These are phyloP conservation scores for Closterium sp. DNA, from an alignment of 139 green algal genomes.

Conservation along the genomic window DNA sequence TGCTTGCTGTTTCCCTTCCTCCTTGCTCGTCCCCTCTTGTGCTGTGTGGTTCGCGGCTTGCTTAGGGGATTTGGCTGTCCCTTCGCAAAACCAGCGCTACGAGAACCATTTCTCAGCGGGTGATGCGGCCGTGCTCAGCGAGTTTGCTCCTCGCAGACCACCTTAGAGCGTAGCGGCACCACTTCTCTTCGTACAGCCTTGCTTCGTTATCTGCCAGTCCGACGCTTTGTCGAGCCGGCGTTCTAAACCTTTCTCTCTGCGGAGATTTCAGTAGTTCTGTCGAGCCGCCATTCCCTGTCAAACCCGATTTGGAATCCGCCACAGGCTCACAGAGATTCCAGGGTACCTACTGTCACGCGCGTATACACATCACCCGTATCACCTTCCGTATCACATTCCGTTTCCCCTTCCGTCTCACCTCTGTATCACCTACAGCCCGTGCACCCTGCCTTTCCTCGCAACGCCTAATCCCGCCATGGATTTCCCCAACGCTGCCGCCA, in stretches of 20 bases:
- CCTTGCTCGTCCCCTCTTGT: background rate
- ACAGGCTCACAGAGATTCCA: too few species aligned
- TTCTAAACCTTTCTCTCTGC: too few species aligned
- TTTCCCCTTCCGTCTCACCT: too few species aligned
- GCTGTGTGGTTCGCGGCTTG: background rate
- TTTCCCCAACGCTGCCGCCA: background rate
- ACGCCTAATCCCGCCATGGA: background rate
- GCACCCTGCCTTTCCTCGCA: too few species aligned
- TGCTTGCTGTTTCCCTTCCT: background rate
- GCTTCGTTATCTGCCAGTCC: too few species aligned
- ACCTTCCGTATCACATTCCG: too few species aligned
- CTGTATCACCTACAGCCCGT: too few species aligned
- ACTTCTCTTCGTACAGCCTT: too few species aligned
- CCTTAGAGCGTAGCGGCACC: background rate
- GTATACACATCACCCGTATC: too few species aligned
- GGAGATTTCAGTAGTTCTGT: too few species aligned
- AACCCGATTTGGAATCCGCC: too few species aligned
- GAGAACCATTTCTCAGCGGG: background rate
- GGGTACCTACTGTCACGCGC: too few species aligned
- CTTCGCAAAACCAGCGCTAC: background rate
- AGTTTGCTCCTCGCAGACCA: background rate
- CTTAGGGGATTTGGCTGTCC: background rate
- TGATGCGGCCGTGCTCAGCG: background rate
- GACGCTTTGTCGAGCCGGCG: background rate
- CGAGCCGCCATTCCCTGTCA: background rate